Percentiles rank a stretch among this genome's conserved stretches.
phyloP scores from a whole-genome alignment of 1,284 basidiomycete species.

The Prillingera fragicola region DNA sequence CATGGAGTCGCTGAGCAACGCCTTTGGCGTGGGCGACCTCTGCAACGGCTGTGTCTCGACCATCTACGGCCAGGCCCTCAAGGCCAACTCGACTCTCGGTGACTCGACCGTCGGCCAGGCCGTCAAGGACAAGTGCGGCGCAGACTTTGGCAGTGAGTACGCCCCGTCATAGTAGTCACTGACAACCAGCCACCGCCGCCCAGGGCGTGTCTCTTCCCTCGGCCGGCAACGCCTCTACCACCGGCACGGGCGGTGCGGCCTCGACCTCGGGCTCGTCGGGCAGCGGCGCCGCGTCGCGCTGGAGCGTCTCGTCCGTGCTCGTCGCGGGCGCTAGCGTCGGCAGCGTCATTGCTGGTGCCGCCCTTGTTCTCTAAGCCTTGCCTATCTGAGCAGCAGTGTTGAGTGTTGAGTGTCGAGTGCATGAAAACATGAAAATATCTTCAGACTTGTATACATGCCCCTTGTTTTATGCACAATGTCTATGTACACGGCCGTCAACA shows the following conservation, averaged over 20 bases:
- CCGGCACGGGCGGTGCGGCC: neutral
- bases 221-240: neutral
- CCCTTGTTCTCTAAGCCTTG: neutral
- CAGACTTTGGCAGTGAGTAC: slow-evolving; percentile 36
- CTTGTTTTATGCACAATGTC: no score
- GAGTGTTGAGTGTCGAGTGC: no score
- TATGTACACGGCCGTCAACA: no score
- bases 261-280: neutral
- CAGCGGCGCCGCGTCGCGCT: no score
- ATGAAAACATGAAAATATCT: no score
- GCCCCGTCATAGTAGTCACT: no score
- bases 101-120: slow-evolving; percentile 22
- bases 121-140: slow-evolving; percentile 31
- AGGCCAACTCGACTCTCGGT: slow-evolving; percentile 32
- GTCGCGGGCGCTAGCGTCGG: neutral
- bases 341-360: neutral
- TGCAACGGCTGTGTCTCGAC: slow-evolving; percentile 40
- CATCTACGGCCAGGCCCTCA: slow-evolving; percentile 33
- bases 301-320: no score
- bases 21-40: slow-evolving; percentile 25
- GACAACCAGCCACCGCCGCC: neutral
- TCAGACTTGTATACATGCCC: no score
- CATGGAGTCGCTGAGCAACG: slow-evolving; percentile 12
- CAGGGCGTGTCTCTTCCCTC: neutral
- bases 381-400: no score